Base-by-base conservation (phyloP, 768 basidiomycete genomes). In the Boletus coccyginus region DNA sequence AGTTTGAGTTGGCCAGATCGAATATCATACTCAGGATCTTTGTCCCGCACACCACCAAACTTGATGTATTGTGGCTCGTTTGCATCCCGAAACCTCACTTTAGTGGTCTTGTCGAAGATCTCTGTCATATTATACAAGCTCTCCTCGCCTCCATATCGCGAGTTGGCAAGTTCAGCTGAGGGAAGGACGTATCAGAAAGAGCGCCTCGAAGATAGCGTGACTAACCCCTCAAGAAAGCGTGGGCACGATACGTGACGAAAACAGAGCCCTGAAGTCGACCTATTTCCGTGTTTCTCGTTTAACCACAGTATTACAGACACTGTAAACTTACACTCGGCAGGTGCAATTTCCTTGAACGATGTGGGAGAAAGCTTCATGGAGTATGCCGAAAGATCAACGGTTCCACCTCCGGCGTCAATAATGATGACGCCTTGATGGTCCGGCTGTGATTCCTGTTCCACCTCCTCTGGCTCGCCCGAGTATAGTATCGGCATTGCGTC, bases 361-460 rank as follows among this genome's bases (percentile, higher is more conserved):
- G 73, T 52, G 61, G 73, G 73, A 21, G 74, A 74, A n/a, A 69
- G 62, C 36, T 72, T 70, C 67, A 77, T 73, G 19, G 60, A 70
- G 64, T 66, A 77, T 35, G 70, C 74, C 46, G 78, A 79, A 13
- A 77, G 48, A 47, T 76, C 76, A 13, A 74, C 59, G 0, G 74
- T 77, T 2, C 73, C 72, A 12, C 78, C 78, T 11, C 81, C 82
- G 6, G 78, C 79, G 57, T 83, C 81, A 19, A 81, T 75, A 13
- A 82, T 67, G 31, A 80, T 70, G 16, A 80, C 63, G 0, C 73
- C 72, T 31, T 71, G 57, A 1, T 63, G 68, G 0, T 62, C 60
- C 41, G 70, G 46, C 6, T 38, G 44, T 32, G 61, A 47, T 14
- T 54, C 59, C 11, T 43, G 46, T 17, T 51, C 55, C 14, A 38